Evolutionary conservation across 2,329 filamentous ascomycete species (phyloP), one percentile per base, ranked within the genome.

Genomic region (Albifimbria verrucaria): DNA sequence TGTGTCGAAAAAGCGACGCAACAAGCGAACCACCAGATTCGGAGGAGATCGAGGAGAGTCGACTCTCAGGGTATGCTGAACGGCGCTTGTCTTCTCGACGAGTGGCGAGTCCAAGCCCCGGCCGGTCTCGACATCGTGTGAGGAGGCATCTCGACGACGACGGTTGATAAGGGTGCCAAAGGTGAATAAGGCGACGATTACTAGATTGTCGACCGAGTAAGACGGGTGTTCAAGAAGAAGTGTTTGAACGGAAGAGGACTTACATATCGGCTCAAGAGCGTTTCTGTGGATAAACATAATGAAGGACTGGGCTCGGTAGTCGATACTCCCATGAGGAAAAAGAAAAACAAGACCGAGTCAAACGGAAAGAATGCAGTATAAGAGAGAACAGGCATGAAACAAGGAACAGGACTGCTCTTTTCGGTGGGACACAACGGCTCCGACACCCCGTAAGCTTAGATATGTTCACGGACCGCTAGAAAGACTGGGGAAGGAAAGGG

Each of bases 1-100:
- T 1, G 59, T 55, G 7, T 60, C 60, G 49, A 62, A 66, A 55
- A 70, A 69, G 15, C 64, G 62, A 12, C 64, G 65, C 1, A 68
- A 46, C 2, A 69, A 50, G 12, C 46, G 45, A 42, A 65, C 64
- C 15, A 67, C 10, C 4, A 47, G 15, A 17, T 18, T 25, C n/a
- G 9, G 4, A 9, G 23, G 22, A 11, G 44, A 26, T 12, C 11
- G 7, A 4, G 44, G 23, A 18, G 44, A 6, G 4, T 15, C 7
- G n/a, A 23, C 17, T 9, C 21, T 9, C 21, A 12, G 9, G 6
- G 22, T 25, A 12, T 25, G 22, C 7, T 22, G 11, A n/a, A 11
- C 21, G 7, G 21, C 22, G 44, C 17, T 3, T 11, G 44, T 10
- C 22, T 47, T 47, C 7, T 25, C 20, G 22, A 22, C 7, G 21